Percentiles rank a stretch among this genome's conserved stretches.
phyloP scores from a whole-genome alignment of 176 grass and related monocot species.

The Cymbopogon citratus region DNA sequence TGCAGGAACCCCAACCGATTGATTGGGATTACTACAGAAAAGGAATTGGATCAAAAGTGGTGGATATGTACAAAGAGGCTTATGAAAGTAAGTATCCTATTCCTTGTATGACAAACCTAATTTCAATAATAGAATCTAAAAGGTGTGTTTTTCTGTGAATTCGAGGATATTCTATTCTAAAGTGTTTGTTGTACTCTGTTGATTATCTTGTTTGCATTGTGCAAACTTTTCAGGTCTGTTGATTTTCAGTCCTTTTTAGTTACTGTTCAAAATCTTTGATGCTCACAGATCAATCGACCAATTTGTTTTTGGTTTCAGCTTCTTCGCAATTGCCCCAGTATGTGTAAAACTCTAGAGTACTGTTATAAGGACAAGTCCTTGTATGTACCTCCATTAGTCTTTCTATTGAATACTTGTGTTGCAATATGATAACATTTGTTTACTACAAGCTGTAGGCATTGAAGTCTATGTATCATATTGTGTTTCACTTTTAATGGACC shows the following conservation, averaged over 20 bases:
- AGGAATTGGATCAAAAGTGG: constrained; percentile 71
- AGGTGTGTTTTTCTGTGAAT: neutral
- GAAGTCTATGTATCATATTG: neutral
- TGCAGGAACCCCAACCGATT: constrained; percentile 74
- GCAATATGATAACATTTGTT: constrained; percentile 2
- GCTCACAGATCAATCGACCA: neutral
- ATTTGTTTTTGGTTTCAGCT: neutral
- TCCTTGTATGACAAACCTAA: neutral
- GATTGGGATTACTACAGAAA: constrained; percentile 89
- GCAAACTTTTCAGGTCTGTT: neutral
- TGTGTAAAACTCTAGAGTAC: neutral
- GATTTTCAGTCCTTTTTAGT: neutral
- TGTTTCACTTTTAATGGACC: neutral
- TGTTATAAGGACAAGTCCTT: neutral
- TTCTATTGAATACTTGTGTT: neutral
- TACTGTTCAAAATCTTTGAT: neutral
- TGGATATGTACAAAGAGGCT: constrained; percentile 82
- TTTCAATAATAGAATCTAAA: neutral
- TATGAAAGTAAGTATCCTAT: constrained; percentile 80
- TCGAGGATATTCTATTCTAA: neutral
- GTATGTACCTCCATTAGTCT: neutral
- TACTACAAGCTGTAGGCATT: neutral
- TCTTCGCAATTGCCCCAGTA: neutral
- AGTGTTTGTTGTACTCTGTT: neutral
- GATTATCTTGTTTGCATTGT: neutral